Evolutionary conservation across 495 filamentous ascomycete species (phyloP), one percentile per base, ranked within the genome.

Genomic region (Pyrenopolyporus hunteri): DNA sequence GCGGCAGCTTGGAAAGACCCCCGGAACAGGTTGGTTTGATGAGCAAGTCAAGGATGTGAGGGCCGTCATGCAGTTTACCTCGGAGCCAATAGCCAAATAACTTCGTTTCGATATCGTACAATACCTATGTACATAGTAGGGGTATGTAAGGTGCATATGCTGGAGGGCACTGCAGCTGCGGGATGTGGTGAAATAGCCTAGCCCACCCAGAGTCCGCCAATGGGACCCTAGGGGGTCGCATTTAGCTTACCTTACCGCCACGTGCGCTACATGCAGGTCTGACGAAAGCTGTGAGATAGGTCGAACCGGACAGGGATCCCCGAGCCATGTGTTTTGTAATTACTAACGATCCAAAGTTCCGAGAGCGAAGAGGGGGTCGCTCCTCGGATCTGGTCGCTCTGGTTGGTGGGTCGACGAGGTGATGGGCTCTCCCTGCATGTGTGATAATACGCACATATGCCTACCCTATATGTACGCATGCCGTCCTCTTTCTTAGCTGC

Each of bases 231-330:
- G 40, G 42, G 63, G 42, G 63, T 66, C 8, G 33, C 28, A 54
- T 52, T 37, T 43, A 57, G 48, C 48, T 62, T 57, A 53, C 63
- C 68, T 64, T 68, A 64, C 54, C 42, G 52, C 64, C 68, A 70
- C 68, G 68, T 70, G 68, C 53, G 61, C 22, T 43, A 46, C 64
- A 56, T 68, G 68, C 54, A 63, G 57, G 53, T 65, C 49, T 68
- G 64, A 70, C 62, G 62, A 65, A 65, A 60, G 46, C 36, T 39
- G 62, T 37, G 43, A 52, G 62, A 65, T 65, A 65, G 62, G 62
- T 43, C 43, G 50, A 35, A 49, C 14, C 23, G 10, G 57, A 42
- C 62, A 59, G 39, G 62, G 56, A 37, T 31, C 56, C 62, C 62
- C 57, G 32, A 46, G 33, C 62, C 56, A 52, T 60, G 51, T 59